phyloP scores from a whole-genome alignment of 2,329 filamentous ascomycete genomes.

The Aspergillus japonicus region DNA sequence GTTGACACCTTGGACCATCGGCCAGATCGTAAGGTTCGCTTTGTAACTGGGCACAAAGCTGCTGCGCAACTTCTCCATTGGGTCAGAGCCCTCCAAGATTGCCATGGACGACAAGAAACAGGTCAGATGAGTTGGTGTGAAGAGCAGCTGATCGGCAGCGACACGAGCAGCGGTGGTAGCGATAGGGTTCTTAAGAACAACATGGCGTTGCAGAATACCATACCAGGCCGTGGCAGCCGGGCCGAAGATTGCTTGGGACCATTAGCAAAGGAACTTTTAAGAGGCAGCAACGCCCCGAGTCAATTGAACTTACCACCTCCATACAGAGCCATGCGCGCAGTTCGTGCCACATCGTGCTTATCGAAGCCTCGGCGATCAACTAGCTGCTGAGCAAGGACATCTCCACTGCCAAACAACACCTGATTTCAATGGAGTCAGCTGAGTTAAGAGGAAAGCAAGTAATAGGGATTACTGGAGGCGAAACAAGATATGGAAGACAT shows the following conservation, averaged over 20 bases:
- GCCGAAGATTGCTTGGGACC: constrained; percentile 67
- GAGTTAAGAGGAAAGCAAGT: background rate
- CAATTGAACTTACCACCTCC: constrained; percentile 45
- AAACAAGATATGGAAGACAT: constrained; percentile 22
- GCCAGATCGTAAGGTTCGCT: constrained; percentile 89
- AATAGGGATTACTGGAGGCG: background rate
- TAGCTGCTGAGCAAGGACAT: constrained; percentile 84
- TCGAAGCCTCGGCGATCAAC: constrained; percentile 77
- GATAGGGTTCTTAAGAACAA: constrained; percentile 65
- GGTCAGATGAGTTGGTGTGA: constrained; percentile 79
- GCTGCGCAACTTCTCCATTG: constrained; percentile 67
- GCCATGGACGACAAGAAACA: constrained; percentile 84
- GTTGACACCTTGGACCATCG: constrained; percentile 78
- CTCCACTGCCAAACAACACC: constrained; percentile 88
- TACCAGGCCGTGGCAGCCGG: constrained; percentile 88
- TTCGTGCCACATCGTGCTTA: constrained; percentile 65
- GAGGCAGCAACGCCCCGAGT: background rate
- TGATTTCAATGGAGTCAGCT: constrained; percentile 26
- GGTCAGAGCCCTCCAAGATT: constrained; percentile 67
- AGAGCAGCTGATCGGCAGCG: constrained; percentile 74
- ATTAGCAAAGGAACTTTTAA: constrained; percentile 5
- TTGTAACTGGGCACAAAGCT: constrained; percentile 70
- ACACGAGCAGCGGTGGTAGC: constrained; percentile 75
- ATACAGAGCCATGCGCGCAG: constrained; percentile 50
- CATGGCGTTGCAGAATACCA: constrained; percentile 68